Evolutionary conservation across 1,284 basidiomycete genomes (phyloP).

Genomic region (Takashimella koratensis): DNA sequence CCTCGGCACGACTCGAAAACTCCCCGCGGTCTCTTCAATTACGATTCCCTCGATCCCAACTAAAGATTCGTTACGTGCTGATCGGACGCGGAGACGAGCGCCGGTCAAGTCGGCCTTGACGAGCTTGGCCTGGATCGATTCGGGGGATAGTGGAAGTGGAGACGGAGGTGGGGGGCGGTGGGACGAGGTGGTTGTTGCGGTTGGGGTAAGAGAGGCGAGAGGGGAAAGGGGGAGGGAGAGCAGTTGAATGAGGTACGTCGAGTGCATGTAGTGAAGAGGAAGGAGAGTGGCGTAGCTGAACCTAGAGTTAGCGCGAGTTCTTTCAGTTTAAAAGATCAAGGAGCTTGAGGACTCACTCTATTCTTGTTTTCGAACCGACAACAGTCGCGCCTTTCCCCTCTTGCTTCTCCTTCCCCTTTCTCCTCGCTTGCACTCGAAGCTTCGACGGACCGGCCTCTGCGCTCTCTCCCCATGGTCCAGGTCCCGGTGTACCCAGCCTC

Average conservation of each 20-base stretch:
- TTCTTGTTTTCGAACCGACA: too few species aligned
- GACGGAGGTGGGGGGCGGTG: constrained; percentile 15
- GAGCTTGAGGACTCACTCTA: background rate
- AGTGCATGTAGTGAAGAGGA: constrained; percentile 43
- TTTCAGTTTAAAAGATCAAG: background rate
- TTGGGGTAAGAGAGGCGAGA: constrained; percentile 25
- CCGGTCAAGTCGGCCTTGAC: constrained; percentile 53
- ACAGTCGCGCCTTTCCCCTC: too few species aligned
- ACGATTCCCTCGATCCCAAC: constrained; percentile 46
- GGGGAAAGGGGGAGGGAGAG: constrained; percentile 32
- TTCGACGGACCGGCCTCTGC: constrained; percentile 2
- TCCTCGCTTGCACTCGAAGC: background rate
- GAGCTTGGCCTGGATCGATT: constrained; percentile 41
- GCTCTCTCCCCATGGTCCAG: too few species aligned
- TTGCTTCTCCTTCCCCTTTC: too few species aligned
- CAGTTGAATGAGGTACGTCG: constrained; percentile 34
- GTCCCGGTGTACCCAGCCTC: too few species aligned
- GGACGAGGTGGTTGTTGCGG: constrained; percentile 27
- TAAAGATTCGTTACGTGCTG: constrained; percentile 39
- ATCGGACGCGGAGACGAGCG: constrained; percentile 29
- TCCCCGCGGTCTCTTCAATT: constrained; percentile 51
- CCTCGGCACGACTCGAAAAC: constrained; percentile 48
- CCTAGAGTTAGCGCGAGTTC: background rate
- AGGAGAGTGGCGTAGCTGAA: constrained; percentile 38
- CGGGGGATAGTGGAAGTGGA: constrained; percentile 20